Evolutionary conservation across 306 rosid genomes (phyloP).

Genomic region (Fragaria iinumae): DNA sequence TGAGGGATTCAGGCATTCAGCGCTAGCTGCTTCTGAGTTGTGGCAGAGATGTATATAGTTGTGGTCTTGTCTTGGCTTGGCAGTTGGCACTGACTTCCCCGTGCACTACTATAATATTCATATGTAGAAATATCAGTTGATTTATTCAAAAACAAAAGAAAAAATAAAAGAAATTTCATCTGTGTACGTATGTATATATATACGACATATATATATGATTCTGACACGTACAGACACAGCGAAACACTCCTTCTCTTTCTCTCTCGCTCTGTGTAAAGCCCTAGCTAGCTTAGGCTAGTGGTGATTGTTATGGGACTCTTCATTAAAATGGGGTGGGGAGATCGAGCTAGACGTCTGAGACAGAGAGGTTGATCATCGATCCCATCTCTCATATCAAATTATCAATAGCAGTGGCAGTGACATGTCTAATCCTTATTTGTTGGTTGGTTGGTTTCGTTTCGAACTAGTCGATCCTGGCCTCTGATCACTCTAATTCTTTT

Average conservation of each 20-base stretch:
- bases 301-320: constrained; percentile 1
- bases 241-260: too few species aligned
- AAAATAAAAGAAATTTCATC: too few species aligned
- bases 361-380: background rate
- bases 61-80: background rate
- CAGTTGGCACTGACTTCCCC: background rate
- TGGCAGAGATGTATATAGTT: background rate
- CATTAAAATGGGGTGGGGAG: background rate
- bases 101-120: background rate
- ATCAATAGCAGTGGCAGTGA: background rate
- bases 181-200: background rate
- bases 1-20: background rate
- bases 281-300: background rate
- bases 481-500: background rate
- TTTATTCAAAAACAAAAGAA: too few species aligned
- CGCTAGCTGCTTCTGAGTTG: background rate
- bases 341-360: background rate
- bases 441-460: background rate
- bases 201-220: too few species aligned
- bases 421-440: background rate
- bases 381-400: background rate
- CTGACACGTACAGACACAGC: background rate
- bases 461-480: background rate
- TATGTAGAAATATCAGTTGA: too few species aligned
- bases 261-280: background rate